phyloP scores from a whole-genome alignment of 2,329 filamentous ascomycete species.

The Aureobasidium musti region DNA sequence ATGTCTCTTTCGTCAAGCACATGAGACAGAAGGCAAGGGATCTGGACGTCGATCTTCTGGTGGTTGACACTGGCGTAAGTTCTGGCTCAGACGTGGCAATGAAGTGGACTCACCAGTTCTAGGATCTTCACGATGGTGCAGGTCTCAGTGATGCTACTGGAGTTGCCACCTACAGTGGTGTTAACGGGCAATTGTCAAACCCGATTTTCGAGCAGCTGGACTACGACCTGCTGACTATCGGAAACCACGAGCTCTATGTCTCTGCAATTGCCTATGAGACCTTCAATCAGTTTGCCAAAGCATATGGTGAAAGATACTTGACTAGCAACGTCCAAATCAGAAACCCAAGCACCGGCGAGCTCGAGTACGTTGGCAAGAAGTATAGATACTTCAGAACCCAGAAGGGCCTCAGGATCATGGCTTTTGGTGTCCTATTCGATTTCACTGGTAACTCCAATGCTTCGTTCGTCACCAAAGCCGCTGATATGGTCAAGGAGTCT shows the following conservation, averaged over 20 bases:
- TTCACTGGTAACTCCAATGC: constrained; percentile 61
- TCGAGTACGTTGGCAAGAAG: constrained; percentile 51
- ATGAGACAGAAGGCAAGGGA: constrained; percentile 61
- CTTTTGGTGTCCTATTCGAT: constrained; percentile 55
- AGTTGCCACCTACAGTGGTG: constrained; percentile 35
- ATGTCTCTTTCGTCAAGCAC: constrained; percentile 60
- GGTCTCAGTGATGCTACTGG: constrained; percentile 62
- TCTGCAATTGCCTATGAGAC: constrained; percentile 63
- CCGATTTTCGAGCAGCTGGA: constrained; percentile 56
- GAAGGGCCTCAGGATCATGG: constrained; percentile 54
- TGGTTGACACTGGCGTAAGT: constrained; percentile 58
- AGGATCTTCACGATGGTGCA: constrained; percentile 66
- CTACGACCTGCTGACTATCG: constrained; percentile 58
- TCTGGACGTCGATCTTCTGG: constrained; percentile 60
- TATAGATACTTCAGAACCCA: constrained; percentile 56
- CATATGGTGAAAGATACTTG: constrained; percentile 58
- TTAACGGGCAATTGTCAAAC: constrained; percentile 59
- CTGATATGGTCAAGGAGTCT: constrained; percentile 53
- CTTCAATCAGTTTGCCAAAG: constrained; percentile 59
- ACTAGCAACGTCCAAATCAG: constrained; percentile 57
- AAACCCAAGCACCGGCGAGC: constrained; percentile 48
- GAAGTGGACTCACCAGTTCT: not conserved
- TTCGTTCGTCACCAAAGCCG: constrained; percentile 61
- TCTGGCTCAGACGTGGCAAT: not conserved
- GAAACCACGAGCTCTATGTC: constrained; percentile 68